These are phyloP conservation scores for Hyphopichia wangnamkhiaoensis DNA, from an alignment of 1,139 yeast genomes.

Conservation along the genomic window DNA sequence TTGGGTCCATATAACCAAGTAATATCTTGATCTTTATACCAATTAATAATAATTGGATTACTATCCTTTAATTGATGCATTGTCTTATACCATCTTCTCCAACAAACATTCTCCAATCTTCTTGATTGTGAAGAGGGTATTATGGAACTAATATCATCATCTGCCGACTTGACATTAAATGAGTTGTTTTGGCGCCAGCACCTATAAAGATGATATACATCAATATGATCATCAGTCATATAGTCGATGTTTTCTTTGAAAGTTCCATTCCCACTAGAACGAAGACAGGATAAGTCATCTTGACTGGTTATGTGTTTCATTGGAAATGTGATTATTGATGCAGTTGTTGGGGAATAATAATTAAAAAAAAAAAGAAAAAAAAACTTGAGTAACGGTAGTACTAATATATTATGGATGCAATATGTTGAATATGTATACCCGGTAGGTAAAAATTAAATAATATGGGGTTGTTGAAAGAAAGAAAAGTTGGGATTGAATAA, in stretches of 20 bases:
- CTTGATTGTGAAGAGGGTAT: conserved; percentile 29
- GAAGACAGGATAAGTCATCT: conserved; percentile 4
- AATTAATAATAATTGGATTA: conserved; percentile 39
- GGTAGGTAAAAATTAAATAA: too few species aligned
- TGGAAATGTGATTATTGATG: too few species aligned
- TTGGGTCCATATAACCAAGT: conserved; percentile 52
- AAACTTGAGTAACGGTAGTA: too few species aligned
- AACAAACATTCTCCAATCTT: conserved; percentile 39
- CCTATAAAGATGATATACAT: conserved; percentile 21
- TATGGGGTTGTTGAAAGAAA: too few species aligned
- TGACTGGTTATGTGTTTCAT: conserved; percentile 2
- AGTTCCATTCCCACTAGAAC: conserved; percentile 4
- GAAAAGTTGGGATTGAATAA: too few species aligned
- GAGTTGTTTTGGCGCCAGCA: conserved; percentile 29
- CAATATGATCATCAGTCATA: conserved; percentile 13
- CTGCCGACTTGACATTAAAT: conserved; percentile 12
- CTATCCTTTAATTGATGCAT: conserved; percentile 27
- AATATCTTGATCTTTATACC: conserved; percentile 46
- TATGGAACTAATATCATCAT: conserved; percentile 23
- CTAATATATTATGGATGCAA: too few species aligned
- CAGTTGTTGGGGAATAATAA: too few species aligned
- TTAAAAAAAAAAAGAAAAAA: too few species aligned
- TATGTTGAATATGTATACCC: too few species aligned
- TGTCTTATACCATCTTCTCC: conserved; percentile 45
- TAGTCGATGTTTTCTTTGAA: conserved; percentile 41